These are phyloP conservation scores for Dothiorella sarmentorum DNA, from an alignment of 2,329 filamentous ascomycete species.

Conservation along the genomic window DNA sequence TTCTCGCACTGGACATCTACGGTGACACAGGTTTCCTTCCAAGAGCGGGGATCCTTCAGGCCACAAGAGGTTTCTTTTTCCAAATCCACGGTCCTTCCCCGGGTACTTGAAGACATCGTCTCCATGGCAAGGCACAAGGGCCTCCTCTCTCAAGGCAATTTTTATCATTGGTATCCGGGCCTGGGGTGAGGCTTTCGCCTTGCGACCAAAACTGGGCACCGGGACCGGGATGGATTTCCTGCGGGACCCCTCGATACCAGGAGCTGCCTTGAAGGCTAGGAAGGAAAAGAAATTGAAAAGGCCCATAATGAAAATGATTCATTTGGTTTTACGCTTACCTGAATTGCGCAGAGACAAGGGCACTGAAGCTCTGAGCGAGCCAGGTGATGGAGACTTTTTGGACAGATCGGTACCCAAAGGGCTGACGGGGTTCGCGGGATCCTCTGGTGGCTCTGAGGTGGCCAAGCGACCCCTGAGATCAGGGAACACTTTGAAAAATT, in stretches of 20 bases:
- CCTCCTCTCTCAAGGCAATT: background rate
- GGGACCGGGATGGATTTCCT: background rate
- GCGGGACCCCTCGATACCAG: background rate
- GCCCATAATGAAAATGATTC: background rate
- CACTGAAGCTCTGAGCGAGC: conserved; percentile 8
- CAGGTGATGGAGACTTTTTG: conserved; percentile 2
- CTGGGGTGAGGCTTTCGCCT: background rate
- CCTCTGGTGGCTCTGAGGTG: background rate
- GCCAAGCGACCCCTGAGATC: background rate
- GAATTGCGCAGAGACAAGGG: conserved; percentile 4
- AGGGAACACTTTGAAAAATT: background rate
- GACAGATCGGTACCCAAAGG: background rate
- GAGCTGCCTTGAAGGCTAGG: background rate
- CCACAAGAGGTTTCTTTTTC: too few species aligned
- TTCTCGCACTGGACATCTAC: too few species aligned
- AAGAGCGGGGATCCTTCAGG: too few species aligned
- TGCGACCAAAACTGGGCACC: background rate
- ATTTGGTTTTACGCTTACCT: conserved; percentile 4
- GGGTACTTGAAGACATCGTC: background rate
- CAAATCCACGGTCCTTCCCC: too few species aligned
- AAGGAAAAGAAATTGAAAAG: background rate
- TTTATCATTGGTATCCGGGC: background rate
- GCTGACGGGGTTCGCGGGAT: background rate
- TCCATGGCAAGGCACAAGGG: background rate
- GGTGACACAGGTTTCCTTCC: too few species aligned